phyloP scores from a whole-genome alignment of 345 rosid genomes.

The Heritiera fomes region DNA sequence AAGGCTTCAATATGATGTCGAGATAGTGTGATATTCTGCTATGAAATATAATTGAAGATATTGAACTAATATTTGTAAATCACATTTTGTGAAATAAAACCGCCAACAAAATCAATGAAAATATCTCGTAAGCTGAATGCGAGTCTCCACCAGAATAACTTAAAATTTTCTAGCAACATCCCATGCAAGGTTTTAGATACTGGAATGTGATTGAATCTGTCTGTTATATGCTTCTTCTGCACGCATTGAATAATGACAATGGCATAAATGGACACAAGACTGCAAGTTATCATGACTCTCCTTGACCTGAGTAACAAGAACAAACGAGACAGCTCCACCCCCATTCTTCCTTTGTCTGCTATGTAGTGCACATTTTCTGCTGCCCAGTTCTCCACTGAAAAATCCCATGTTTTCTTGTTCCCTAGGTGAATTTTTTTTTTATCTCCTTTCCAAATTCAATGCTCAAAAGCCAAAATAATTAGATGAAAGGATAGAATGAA shows the following conservation, averaged over 20 bases:
- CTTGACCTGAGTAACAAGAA: background rate
- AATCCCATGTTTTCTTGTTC: slow-evolving; percentile 32
- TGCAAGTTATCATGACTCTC: slow-evolving; percentile 8
- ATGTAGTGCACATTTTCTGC: background rate
- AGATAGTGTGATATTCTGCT: too few relatives aligned
- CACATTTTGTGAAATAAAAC: too few relatives aligned
- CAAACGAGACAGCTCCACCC: slow-evolving; percentile 15
- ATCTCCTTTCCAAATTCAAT: too few relatives aligned
- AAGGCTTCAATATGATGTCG: too few relatives aligned
- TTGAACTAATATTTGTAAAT: too few relatives aligned
- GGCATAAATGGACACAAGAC: background rate
- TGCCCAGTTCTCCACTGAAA: slow-evolving; percentile 8
- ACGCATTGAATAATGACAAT: background rate
- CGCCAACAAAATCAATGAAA: too few relatives aligned
- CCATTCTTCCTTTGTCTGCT: background rate
- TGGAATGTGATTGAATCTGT: background rate
- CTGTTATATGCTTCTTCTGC: background rate
- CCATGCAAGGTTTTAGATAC: background rate
- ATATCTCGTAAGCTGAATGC: too few relatives aligned
- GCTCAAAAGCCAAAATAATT: background rate
- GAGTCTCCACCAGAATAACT: too few relatives aligned
- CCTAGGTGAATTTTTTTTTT: background rate
- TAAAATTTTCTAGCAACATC: background rate
- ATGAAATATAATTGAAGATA: too few relatives aligned
- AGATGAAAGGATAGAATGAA: background rate